phyloP scores from a whole-genome alignment of 1,139 yeast genomes.

The Diutina neorugosa region DNA sequence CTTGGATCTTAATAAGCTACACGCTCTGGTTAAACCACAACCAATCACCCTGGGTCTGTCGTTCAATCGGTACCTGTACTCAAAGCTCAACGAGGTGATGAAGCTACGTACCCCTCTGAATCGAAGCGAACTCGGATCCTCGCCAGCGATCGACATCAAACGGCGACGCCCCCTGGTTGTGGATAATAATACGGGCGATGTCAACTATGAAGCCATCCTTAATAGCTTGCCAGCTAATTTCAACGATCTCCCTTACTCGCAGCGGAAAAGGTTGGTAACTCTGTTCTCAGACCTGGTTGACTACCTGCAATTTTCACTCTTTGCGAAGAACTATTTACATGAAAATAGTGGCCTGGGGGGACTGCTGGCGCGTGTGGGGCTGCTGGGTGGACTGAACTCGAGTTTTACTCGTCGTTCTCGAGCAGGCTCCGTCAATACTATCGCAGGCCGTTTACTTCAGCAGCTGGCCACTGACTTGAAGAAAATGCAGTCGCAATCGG shows the following conservation, averaged over 20 bases:
- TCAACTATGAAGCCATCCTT: slow-evolving; percentile 25
- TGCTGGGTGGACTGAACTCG: slow-evolving; percentile 14
- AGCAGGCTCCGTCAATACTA: slow-evolving; percentile 21
- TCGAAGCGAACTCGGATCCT: background rate
- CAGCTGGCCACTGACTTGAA: slow-evolving; percentile 28
- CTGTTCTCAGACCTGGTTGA: slow-evolving; percentile 46
- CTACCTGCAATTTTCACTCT: slow-evolving; percentile 33
- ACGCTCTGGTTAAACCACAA: slow-evolving; percentile 37
- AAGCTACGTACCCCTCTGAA: slow-evolving; percentile 13
- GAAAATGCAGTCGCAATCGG: slow-evolving; percentile 10
- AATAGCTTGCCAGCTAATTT: slow-evolving; percentile 48
- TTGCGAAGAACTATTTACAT: slow-evolving; percentile 23
- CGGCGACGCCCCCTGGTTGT: background rate
- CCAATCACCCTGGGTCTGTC: slow-evolving; percentile 16
- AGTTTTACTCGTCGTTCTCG: slow-evolving; percentile 20
- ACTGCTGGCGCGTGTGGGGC: slow-evolving; percentile 5
- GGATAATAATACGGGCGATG: slow-evolving; percentile 18
- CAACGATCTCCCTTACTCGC: slow-evolving; percentile 55
- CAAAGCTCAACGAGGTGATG: slow-evolving; percentile 19
- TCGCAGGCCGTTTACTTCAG: slow-evolving; percentile 32
- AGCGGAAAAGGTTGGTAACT: slow-evolving; percentile 44
- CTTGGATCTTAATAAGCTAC: slow-evolving; percentile 31
- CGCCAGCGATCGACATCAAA: background rate
- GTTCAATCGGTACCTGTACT: slow-evolving; percentile 12
- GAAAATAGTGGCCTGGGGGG: slow-evolving; percentile 8